Base-by-base conservation (phyloP, 2,329 filamentous ascomycete species). In the Verticillium nubilum region DNA sequence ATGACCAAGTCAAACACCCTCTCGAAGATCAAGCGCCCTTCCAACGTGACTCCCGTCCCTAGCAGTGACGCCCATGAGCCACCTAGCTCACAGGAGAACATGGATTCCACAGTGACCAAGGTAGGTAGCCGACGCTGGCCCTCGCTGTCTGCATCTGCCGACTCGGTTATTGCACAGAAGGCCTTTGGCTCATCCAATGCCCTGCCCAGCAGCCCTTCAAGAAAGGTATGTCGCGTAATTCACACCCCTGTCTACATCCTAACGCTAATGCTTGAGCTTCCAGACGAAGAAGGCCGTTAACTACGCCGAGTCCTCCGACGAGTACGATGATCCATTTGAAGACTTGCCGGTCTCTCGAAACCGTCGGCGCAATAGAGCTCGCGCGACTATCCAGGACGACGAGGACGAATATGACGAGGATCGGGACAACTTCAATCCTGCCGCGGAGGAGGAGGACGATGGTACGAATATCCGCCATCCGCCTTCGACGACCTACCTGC, bases 301-400 rank as follows among this genome's bases (percentile, higher is more conserved):
- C 71, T 98, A 98, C 72, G 88, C 89, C 64, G 93, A 97, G 68
- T 92, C 91, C 1, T 91, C 91, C 52, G 89, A 91, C 53, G 89
- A 92, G 57, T 89, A 91, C 13, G 89, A 92, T 56, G 88, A 93
- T 52, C 85, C 90, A 0, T 89, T 93, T 69, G 72, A 74, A 2
- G 73, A 77, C 53, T 70, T 75, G 66, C 76, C 71, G 60, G 67
- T 74, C 15, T 73, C 72, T 54, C 74, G 70, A 59, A 67, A 70
- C 35, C 76, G 74, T 59, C 76, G 72, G 62, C 76, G 74, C 33
- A 71, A 68, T 58, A 77, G 77, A 55, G 67, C 74, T 0, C 89
- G 90, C 63, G 77, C 85, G 53, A 80, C 83, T 61, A 83, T 86
- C 31, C 79, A 90, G 17, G 83, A 84, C 50, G 81, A 88, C 26